phyloP scores from a whole-genome alignment of 202 grass and related monocot genomes.

The Panicum virgatum region DNA sequence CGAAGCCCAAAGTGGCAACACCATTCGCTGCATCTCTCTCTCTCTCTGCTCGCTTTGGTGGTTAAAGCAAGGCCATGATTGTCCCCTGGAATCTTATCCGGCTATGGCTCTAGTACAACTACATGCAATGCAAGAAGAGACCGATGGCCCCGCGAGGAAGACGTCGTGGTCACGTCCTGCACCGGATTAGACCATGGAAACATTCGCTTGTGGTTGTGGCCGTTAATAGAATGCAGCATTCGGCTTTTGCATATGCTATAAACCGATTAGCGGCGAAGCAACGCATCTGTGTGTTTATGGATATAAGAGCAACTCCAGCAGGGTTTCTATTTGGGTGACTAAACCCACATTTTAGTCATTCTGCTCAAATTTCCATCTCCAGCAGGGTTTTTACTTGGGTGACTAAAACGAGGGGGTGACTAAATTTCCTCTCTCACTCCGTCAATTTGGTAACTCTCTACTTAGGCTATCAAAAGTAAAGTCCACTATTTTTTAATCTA shows the following conservation, averaged over 20 bases:
- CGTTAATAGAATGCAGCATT: slow-evolving; percentile 15
- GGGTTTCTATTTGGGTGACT: no score
- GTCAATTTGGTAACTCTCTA: no score
- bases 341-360: no score
- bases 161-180: slow-evolving; percentile 33
- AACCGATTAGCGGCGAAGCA: slow-evolving; percentile 11
- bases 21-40: no score
- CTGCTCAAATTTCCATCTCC: no score
- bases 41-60: slow-evolving; percentile 45
- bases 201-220: slow-evolving; percentile 41
- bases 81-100: slow-evolving; percentile 68
- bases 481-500: no score
- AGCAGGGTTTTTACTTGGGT: no score
- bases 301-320: no score
- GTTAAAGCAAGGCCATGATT: slow-evolving; percentile 68
- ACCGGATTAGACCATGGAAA: slow-evolving; percentile 1
- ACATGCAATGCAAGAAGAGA: not conserved
- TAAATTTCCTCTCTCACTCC: no score
- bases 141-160: slow-evolving; percentile 9
- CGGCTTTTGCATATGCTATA: slow-evolving; percentile 47
- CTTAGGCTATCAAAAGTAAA: no score
- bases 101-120: slow-evolving; percentile 33
- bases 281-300: slow-evolving; percentile 41
- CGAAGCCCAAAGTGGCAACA: no score
- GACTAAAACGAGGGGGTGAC: no score